Evolutionary conservation across 2,329 filamentous ascomycete genomes (phyloP).

Genomic region (Chrysoporthe deuterocubensis): DNA sequence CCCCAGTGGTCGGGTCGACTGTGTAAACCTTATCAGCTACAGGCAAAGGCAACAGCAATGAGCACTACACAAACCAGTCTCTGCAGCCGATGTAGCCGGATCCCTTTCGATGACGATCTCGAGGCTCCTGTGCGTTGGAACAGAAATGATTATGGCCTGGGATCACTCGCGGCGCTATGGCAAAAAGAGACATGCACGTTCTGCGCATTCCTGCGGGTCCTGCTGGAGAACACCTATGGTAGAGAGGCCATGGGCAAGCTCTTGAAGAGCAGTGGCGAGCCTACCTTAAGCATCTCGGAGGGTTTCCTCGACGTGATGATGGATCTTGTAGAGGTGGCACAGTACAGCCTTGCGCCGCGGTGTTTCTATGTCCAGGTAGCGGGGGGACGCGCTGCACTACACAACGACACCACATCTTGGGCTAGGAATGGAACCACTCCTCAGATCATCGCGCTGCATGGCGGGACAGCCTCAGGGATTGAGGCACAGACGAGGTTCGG

Average conservation of each 20-base stretch:
- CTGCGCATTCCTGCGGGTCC: background rate
- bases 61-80: background rate
- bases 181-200: background rate
- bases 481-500: constrained; percentile 1
- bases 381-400: background rate
- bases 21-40: too few relatives aligned
- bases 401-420: background rate
- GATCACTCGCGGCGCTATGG: background rate
- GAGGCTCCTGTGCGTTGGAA: background rate
- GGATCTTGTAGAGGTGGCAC: background rate
- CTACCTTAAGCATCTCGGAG: background rate
- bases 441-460: constrained; percentile 2
- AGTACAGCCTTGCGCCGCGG: background rate
- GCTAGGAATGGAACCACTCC: background rate
- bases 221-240: constrained; percentile 1
- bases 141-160: background rate
- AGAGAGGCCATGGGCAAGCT: background rate
- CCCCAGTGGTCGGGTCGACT: too few relatives aligned
- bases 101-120: constrained; percentile 5
- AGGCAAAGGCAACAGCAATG: background rate
- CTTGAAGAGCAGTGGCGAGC: background rate
- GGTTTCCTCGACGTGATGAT: background rate
- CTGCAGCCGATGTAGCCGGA: constrained; percentile 1
- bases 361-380: background rate
- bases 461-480: background rate